A percentile compares a stretch with the other conserved stretches of the same genome.
These are phyloP conservation scores for Cucurbita moschata DNA, from an alignment of 306 rosid genomes.

Conservation along the genomic window DNA sequence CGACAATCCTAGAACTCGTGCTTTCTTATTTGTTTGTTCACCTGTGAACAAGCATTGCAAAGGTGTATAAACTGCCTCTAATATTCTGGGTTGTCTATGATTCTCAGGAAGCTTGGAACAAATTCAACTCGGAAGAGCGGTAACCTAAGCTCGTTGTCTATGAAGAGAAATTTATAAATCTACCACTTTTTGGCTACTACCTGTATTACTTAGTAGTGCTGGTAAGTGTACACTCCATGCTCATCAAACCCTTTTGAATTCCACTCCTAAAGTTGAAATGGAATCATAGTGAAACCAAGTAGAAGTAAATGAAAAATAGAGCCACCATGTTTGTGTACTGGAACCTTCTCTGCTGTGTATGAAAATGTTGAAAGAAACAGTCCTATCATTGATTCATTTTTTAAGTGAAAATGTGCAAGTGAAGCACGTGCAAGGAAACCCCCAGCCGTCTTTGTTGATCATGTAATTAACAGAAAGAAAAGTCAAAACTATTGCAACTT, in stretches of 20 bases:
- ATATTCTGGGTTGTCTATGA: background rate
- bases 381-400: background rate
- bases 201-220: background rate
- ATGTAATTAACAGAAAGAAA: background rate
- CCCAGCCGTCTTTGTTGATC: background rate
- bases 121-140: constrained; percentile 89
- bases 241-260: background rate
- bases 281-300: background rate
- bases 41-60: background rate
- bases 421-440: constrained; percentile 3
- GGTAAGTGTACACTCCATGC: background rate
- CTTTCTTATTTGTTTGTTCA: background rate
- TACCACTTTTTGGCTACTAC: background rate
- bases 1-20: background rate
- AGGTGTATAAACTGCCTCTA: background rate
- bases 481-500: background rate
- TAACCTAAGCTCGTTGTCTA: constrained; percentile 10
- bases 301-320: background rate
- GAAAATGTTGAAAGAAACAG: background rate
- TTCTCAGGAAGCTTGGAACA: constrained; percentile 91
- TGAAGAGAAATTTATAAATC: background rate
- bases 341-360: background rate
- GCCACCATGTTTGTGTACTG: background rate
- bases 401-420: background rate
- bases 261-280: background rate